A percentile compares a stretch with the other conserved stretches of the same genome.
Conservation (phyloP, 345 rosid species). For the Stellera chamaejasme region DNA sequence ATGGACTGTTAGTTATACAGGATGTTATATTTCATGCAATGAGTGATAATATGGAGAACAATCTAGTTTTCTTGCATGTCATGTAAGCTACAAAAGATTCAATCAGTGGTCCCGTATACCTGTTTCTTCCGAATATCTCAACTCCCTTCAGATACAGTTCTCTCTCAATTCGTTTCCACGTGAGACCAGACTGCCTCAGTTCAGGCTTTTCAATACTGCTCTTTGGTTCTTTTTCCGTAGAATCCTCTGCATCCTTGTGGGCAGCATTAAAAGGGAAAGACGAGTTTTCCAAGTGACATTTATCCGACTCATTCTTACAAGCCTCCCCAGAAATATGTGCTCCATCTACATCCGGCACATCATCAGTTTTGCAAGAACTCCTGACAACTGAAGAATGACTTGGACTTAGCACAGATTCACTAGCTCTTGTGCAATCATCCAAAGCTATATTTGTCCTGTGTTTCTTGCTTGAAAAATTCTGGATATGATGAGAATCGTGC, state of each 20-base stretch:
- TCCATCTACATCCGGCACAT: slow-evolving; percentile 22
- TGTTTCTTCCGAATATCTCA: slow-evolving; percentile 96
- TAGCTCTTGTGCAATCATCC: slow-evolving; percentile 15
- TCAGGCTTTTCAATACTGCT: slow-evolving; percentile 28
- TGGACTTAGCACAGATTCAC: slow-evolving; percentile 16
- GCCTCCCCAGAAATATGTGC: slow-evolving; percentile 19
- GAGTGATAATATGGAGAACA: too few relatives aligned
- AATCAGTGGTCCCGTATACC: slow-evolving; percentile 38
- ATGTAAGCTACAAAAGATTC: too few relatives aligned
- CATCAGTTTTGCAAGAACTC: slow-evolving; percentile 5
- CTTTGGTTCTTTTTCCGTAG: slow-evolving; percentile 20
- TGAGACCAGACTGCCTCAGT: slow-evolving; percentile 29
- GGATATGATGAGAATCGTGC: slow-evolving; percentile 19
- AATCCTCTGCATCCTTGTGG: slow-evolving; percentile 20
- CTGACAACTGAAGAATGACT: slow-evolving; percentile 15
- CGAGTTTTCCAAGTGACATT: slow-evolving; percentile 16
- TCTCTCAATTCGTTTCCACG: slow-evolving; percentile 88
- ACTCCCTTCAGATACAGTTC: slow-evolving; percentile 89
- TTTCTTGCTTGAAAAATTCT: slow-evolving; percentile 45
- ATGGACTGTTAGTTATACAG: too few relatives aligned
- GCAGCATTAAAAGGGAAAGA: slow-evolving; percentile 21
- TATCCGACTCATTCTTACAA: slow-evolving; percentile 17
- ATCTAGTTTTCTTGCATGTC: too few relatives aligned
- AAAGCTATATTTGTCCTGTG: slow-evolving; percentile 36
- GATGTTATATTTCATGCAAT: too few relatives aligned